Base-by-base conservation (phyloP, 2,329 filamentous ascomycete genomes). In the Byssochlamys sp. region DNA sequence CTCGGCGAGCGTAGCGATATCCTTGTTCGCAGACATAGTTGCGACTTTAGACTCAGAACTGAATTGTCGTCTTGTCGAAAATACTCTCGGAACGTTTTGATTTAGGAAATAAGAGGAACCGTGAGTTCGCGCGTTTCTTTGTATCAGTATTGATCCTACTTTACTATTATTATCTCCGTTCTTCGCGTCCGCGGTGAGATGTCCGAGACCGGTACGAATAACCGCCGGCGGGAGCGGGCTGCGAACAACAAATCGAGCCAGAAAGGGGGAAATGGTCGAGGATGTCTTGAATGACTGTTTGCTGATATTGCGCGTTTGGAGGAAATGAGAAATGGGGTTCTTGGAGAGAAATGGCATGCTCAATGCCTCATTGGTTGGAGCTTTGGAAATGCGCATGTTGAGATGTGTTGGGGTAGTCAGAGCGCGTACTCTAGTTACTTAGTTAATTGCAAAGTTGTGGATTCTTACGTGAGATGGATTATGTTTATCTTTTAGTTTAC, bases 1-100 rank as follows among this genome's bases (percentile, higher is more conserved):
- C 25, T 57, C 55, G 59, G 64, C 64, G n/a, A 72, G 65, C 7
- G 54, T n/a, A 59, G 58, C 55, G 57, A 58, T 60, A 86, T 48
- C 25, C 27, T 53, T 53, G 25, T 14, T 24, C 6, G 14, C 31
- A 35, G 28, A 31, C 19, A 24, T 31, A 3, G 52, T 29, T 19
- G 31, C 7, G 29, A 31, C 29, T 31, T 31, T 53, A 24, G 52
- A 10, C 11, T 12, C 24, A 7, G 52, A 53, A 10, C 10, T 53
- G 14, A 31, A 28, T 19, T 51, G 49, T 28, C 49, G 85, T 45
- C 39, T 39, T 14, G 12, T 45, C 39, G 14, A n/a, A 19, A 39
- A 39, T 19, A 14, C 14, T 31, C 28, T 9, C 7, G 5, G 5
- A 19, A 4, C 19, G 9, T 14, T 9, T 14, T 45, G 9, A 45